Percentiles rank a stretch among this genome's conserved stretches.
Evolutionary conservation across 768 basidiomycete species (phyloP).

Genomic region (Amanita jacksonii): DNA sequence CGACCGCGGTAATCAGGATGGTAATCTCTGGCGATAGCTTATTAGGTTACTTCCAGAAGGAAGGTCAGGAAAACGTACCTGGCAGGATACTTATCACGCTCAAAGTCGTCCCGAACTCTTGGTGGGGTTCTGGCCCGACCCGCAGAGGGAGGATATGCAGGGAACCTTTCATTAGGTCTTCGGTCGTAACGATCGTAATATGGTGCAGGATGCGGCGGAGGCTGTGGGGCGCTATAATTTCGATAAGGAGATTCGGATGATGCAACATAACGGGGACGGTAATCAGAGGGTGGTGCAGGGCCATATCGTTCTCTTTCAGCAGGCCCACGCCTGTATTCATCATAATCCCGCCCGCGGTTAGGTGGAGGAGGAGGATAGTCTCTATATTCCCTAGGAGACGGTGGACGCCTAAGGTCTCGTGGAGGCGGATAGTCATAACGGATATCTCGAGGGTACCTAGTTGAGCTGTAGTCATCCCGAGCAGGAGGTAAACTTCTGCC

Average conservation of each 20-base stretch:
- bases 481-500: constrained; percentile 30
- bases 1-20: constrained; percentile 42
- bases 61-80: constrained; percentile 33
- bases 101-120: constrained; percentile 56
- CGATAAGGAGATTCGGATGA: constrained; percentile 45
- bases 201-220: constrained; percentile 36
- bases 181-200: constrained; percentile 57
- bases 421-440: constrained; percentile 52
- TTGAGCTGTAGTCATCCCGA: constrained; percentile 46
- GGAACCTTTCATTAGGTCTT: constrained; percentile 42
- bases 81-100: constrained; percentile 33
- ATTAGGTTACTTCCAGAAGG: neutral
- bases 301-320: constrained; percentile 43
- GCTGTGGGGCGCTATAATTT: constrained; percentile 40
- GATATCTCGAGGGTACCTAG: constrained; percentile 40
- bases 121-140: constrained; percentile 51
- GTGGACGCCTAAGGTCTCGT: constrained; percentile 54
- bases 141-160: constrained; percentile 35
- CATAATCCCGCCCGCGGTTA: constrained; percentile 54
- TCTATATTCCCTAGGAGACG: constrained; percentile 57
- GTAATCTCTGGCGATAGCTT: constrained; percentile 38
- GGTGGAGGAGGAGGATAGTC: constrained; percentile 50
- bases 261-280: constrained; percentile 49
- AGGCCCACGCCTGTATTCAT: constrained; percentile 54
- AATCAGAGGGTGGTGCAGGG: constrained; percentile 40